Evolutionary conservation across 306 rosid species (phyloP).

Genomic region (Cercis canadensis): DNA sequence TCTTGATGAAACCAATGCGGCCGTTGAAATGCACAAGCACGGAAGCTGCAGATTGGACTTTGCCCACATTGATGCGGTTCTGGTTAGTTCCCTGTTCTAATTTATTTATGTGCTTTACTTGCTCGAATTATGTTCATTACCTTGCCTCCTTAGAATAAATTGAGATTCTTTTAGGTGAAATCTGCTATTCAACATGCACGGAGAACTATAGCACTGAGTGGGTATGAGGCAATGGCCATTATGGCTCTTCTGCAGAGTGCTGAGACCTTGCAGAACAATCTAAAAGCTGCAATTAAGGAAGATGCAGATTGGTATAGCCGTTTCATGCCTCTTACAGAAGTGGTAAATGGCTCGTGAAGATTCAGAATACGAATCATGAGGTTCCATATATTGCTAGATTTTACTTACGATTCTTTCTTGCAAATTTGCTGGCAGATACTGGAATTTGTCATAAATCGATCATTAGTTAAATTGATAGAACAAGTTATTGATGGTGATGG

Average conservation of each 20-base stretch:
- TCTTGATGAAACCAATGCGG: slow-evolving; percentile 85
- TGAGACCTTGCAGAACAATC: slow-evolving; percentile 68
- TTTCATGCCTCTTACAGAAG: slow-evolving; percentile 86
- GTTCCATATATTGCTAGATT: slow-evolving; percentile 26
- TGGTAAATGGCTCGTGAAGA: slow-evolving; percentile 58
- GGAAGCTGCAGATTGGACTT: slow-evolving; percentile 75
- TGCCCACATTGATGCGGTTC: slow-evolving; percentile 61
- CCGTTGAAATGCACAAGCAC: slow-evolving; percentile 83
- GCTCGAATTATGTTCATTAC: neutral
- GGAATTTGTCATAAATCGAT: slow-evolving; percentile 66
- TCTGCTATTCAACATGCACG: slow-evolving; percentile 70
- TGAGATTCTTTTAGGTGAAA: slow-evolving; percentile 70
- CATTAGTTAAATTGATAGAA: slow-evolving; percentile 72
- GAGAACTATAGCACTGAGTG: slow-evolving; percentile 60
- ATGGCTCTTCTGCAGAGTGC: slow-evolving; percentile 67
- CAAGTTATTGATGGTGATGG: slow-evolving; percentile 88
- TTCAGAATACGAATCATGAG: slow-evolving; percentile 20
- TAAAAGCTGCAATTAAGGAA: slow-evolving; percentile 72
- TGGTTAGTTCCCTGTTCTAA: slow-evolving; percentile 49
- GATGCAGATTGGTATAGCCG: slow-evolving; percentile 75
- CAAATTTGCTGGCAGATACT: slow-evolving; percentile 63
- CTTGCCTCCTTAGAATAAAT: slow-evolving; percentile 40
- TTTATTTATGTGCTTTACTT: neutral
- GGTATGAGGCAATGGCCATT: slow-evolving; percentile 73
- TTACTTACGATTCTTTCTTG: slow-evolving; percentile 18